Conservation (phyloP, 1,284 basidiomycete genomes). For the Phellopilus nigrolimitatus region DNA sequence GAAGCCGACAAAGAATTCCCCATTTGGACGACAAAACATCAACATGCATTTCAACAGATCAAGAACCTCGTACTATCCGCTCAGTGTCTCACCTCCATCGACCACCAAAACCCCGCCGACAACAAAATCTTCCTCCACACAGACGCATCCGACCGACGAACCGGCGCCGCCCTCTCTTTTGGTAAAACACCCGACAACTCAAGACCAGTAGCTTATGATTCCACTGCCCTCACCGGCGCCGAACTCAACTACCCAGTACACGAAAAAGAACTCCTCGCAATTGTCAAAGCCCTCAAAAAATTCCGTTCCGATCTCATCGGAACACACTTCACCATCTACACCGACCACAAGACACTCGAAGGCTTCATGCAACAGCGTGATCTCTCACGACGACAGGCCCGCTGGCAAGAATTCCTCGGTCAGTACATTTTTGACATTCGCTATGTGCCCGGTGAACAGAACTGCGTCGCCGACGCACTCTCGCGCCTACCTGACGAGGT, state of each 20-base stretch:
- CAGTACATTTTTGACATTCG: constrained; percentile 33
- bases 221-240: constrained; percentile 26
- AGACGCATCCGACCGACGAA: constrained; percentile 31
- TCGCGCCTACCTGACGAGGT: constrained; percentile 28
- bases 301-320: constrained; percentile 34
- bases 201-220: constrained; percentile 33
- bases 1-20: constrained; percentile 28
- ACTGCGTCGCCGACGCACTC: constrained; percentile 34
- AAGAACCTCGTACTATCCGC: constrained; percentile 29
- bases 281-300: constrained; percentile 32
- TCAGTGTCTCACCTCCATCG: constrained; percentile 30
- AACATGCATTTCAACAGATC: constrained; percentile 35
- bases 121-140: constrained; percentile 35
- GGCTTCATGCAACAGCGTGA: constrained; percentile 34
- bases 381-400: constrained; percentile 31
- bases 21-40: constrained; percentile 29
- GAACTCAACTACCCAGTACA: constrained; percentile 36
- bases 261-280: constrained; percentile 34
- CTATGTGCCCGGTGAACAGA: constrained; percentile 34
- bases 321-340: constrained; percentile 30
- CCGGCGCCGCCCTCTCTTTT: constrained; percentile 33
- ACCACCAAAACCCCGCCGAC: constrained; percentile 29
- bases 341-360: constrained; percentile 37
- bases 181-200: constrained; percentile 29
- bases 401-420: constrained; percentile 35